Evolutionary conservation across 371 early-diverging fungal genomes (phyloP).

Genomic region (Mucor plumbeus): DNA sequence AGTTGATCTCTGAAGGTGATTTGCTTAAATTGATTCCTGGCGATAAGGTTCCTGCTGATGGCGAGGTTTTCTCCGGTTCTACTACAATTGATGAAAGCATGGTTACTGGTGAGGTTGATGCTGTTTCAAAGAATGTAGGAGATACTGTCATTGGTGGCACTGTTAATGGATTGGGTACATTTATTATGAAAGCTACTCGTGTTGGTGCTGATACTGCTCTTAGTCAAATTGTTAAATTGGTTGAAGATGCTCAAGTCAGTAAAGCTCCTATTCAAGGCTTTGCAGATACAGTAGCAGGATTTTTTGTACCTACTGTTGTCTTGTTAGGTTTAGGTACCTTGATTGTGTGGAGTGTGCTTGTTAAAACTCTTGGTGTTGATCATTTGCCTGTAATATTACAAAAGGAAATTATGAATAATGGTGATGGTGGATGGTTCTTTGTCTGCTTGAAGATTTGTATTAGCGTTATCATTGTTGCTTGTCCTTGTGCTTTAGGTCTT

Average conservation of each 20-base stretch:
- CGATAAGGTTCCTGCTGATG: conserved; percentile 95
- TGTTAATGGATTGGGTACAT: conserved; percentile 84
- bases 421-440: conserved; percentile 71
- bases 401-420: conserved; percentile 50
- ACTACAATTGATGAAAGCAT: conserved; percentile 96
- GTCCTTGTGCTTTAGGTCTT: conserved; percentile 96
- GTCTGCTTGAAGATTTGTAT: conserved; percentile 90
- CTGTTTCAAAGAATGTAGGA: conserved; percentile 79
- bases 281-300: conserved; percentile 82
- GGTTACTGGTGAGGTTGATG: conserved; percentile 97
- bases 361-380: conserved; percentile 48
- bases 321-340: conserved; percentile 75
- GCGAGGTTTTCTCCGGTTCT: conserved; percentile 80
- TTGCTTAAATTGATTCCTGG: conserved; percentile 88
- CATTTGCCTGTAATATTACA: conserved; percentile 62
- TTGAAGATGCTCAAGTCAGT: conserved; percentile 84
- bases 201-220: conserved; percentile 87
- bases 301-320: conserved; percentile 92
- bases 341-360: conserved; percentile 75
- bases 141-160: conserved; percentile 89
- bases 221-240: conserved; percentile 88
- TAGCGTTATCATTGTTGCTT: conserved; percentile 95
- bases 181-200: conserved; percentile 72
- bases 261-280: conserved; percentile 89
- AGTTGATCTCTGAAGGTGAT: conserved; percentile 87